Conservation (phyloP, 2,329 filamentous ascomycete genomes). For the Dothistroma pini region DNA sequence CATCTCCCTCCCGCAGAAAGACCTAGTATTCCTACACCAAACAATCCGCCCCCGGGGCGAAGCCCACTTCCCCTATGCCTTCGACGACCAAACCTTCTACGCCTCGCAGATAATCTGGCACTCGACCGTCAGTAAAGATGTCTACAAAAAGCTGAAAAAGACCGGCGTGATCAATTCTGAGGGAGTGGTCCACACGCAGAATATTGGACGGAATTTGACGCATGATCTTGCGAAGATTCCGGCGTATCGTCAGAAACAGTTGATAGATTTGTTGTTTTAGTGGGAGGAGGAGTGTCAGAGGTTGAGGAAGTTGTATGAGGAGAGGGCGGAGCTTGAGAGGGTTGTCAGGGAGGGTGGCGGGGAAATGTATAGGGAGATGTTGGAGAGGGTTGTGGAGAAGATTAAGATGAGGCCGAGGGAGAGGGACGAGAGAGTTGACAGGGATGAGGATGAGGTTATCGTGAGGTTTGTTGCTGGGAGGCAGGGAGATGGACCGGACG, state of each 20-base stretch:
- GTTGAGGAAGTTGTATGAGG: constrained; percentile 4
- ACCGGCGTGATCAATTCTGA: constrained; percentile 1
- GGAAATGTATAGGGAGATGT: not conserved
- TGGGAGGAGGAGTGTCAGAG: constrained; percentile 12
- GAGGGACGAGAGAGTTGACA: constrained; percentile 4
- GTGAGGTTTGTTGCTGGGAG: not conserved
- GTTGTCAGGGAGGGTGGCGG: not conserved
- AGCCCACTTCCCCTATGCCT: constrained; percentile 2
- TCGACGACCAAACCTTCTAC: not conserved
- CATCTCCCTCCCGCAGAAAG: constrained; percentile 7
- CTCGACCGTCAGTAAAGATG: not conserved
- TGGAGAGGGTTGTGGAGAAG: constrained; percentile 7
- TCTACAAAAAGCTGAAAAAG: constrained; percentile 10
- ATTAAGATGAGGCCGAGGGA: constrained; percentile 6
- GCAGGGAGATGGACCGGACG: not conserved
- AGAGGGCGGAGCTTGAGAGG: constrained; percentile 7
- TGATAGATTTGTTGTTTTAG: constrained; percentile 14
- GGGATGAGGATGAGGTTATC: constrained; percentile 35
- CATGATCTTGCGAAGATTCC: constrained; percentile 8
- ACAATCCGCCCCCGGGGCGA: not conserved
- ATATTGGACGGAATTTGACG: constrained; percentile 5
- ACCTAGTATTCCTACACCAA: constrained; percentile 10
- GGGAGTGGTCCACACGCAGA: constrained; percentile 8
- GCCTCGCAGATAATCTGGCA: constrained; percentile 7
- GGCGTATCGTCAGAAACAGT: constrained; percentile 6